A percentile compares a stretch with the other conserved stretches of the same genome.
Conservation (phyloP, 768 basidiomycete species). For the Dictyophora rubrovolvata region DNA sequence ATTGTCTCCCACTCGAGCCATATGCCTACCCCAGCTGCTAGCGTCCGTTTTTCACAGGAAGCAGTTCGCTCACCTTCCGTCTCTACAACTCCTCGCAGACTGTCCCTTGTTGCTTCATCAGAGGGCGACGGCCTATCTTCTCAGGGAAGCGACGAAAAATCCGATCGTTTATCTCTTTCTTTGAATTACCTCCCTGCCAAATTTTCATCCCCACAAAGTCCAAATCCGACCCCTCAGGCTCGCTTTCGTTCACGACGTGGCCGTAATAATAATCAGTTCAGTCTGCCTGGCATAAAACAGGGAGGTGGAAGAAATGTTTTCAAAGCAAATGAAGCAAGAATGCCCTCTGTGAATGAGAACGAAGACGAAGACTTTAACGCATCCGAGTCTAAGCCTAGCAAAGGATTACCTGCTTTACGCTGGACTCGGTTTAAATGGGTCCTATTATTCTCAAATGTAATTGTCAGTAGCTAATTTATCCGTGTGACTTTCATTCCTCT, state of each 20-base stretch:
- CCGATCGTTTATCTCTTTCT: conserved; percentile 30
- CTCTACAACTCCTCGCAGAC: background rate
- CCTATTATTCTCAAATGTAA: conserved; percentile 53
- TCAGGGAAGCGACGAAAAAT: background rate
- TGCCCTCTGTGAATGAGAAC: conserved; percentile 42
- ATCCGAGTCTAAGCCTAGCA: conserved; percentile 12
- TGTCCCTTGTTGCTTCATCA: background rate
- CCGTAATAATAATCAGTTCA: background rate
- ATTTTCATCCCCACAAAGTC: conserved; percentile 36
- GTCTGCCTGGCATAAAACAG: conserved; percentile 36
- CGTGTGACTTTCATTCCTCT: background rate
- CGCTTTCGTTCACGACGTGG: background rate
- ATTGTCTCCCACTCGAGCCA: no score
- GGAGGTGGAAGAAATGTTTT: conserved; percentile 68
- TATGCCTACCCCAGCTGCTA: background rate
- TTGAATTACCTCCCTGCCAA: conserved; percentile 72
- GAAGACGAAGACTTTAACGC: conserved; percentile 29
- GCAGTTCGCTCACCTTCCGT: background rate
- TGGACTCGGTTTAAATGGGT: conserved; percentile 87
- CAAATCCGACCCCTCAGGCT: no score
- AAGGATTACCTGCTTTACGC: conserved; percentile 25
- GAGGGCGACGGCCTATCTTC: background rate
- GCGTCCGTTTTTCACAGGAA: background rate
- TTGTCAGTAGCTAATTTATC: conserved; percentile 27
- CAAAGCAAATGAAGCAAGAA: conserved; percentile 39